Percentiles rank a stretch among this genome's conserved stretches.
phyloP scores from a whole-genome alignment of 2,329 filamentous ascomycete genomes.

The Juglanconis juglandina region DNA sequence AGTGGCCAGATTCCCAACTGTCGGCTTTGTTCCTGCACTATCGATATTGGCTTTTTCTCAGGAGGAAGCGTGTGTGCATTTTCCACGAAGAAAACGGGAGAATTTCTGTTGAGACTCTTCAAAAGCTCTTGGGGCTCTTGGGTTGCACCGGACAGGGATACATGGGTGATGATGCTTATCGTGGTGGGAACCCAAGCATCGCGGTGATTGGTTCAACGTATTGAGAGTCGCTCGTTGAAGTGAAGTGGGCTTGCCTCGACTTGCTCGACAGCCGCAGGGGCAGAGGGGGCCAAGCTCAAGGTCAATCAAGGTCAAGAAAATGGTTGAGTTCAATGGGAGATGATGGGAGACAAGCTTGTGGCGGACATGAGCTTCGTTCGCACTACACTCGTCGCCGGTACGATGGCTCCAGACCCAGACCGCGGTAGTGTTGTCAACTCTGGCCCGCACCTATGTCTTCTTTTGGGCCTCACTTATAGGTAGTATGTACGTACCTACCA shows the following conservation, averaged over 20 bases:
- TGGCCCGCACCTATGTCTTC: too few relatives aligned
- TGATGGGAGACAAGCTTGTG: too few relatives aligned
- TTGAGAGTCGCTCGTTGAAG: neutral
- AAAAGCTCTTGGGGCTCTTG: neutral
- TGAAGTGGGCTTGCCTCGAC: neutral
- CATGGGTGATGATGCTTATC: neutral
- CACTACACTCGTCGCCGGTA: too few relatives aligned
- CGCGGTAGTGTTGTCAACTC: too few relatives aligned
- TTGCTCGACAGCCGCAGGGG: too few relatives aligned
- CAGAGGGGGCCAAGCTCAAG: too few relatives aligned
- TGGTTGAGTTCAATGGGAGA: too few relatives aligned
- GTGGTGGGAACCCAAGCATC: neutral
- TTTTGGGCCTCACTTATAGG: too few relatives aligned
- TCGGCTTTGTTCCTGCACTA: neutral
- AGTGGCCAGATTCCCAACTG: conserved; percentile 13
- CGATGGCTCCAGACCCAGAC: too few relatives aligned
- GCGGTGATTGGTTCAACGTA: neutral
- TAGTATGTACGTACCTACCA: too few relatives aligned
- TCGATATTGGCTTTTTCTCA: neutral
- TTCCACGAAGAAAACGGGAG: neutral
- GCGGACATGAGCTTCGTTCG: too few relatives aligned
- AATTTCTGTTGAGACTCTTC: neutral
- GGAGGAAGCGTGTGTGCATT: neutral
- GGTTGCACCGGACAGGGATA: neutral
- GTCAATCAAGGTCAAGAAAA: too few relatives aligned